A percentile compares a stretch with the other conserved stretches of the same genome.
Conservation (phyloP, 148 eudicot species). For the Rhododendron williamsianum region DNA sequence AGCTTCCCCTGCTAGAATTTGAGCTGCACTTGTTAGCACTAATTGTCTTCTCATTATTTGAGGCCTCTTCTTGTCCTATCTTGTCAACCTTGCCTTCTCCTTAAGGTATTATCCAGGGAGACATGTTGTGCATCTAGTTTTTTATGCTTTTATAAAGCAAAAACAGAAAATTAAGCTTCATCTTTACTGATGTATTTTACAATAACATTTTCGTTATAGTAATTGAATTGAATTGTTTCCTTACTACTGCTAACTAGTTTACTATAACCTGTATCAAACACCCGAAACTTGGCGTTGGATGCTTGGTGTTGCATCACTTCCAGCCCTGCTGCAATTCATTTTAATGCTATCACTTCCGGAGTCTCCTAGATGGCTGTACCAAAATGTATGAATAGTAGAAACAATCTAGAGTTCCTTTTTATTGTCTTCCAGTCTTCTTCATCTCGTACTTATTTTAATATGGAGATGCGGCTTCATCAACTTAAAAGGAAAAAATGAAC, state of each 20-base stretch:
- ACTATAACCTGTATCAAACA: slow-evolving; percentile 6
- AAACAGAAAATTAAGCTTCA: no score
- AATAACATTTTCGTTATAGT: neutral
- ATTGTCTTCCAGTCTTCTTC: neutral
- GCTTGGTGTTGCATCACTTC: slow-evolving; percentile 48
- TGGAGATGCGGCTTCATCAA: neutral
- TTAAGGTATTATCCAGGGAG: slow-evolving; percentile 12
- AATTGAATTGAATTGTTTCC: neutral
- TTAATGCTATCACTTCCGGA: slow-evolving; percentile 38
- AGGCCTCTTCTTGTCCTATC: slow-evolving; percentile 43
- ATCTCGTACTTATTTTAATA: neutral
- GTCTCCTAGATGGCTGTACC: slow-evolving; percentile 43
- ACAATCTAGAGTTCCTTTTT: neutral
- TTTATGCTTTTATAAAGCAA: neutral
- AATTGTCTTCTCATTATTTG: slow-evolving; percentile 39
- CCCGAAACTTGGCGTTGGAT: slow-evolving; percentile 44
- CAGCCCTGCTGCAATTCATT: slow-evolving; percentile 29
- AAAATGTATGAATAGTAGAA: slow-evolving; percentile 10
- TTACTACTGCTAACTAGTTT: neutral
- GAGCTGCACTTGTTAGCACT: slow-evolving; percentile 48
- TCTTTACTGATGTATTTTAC: neutral
- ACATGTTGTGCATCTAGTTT: neutral
- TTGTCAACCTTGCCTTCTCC: slow-evolving; percentile 44
- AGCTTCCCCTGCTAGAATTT: slow-evolving; percentile 39
- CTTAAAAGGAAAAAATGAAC: slow-evolving; percentile 18